Evolutionary conservation across 108 stramenopile species (phyloP), one percentile per base, ranked within the genome.

Genomic region (Licmophora abbreviata): DNA sequence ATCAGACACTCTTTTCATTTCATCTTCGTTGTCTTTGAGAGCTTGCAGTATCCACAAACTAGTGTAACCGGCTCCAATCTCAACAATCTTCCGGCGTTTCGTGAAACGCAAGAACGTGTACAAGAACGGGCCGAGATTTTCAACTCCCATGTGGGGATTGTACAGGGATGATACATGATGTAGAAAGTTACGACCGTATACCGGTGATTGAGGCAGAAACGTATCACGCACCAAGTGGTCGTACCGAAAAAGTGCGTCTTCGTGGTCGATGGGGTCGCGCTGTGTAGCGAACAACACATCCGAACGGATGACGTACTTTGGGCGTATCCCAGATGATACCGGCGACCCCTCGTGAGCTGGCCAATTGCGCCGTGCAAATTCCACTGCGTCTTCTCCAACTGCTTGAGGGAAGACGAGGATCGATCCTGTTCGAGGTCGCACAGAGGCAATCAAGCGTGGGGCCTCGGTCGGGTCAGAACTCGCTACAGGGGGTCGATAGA

Each of bases 221-320:
- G 79, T 61, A 14, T 76, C 38, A 5, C 81, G 64, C 2, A 89
- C 88, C 5, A 46, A 38, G 31, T 66, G 51, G 42, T 83, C 88
- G 52, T 82, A 57, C 24, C 54, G 68, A 66, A 74, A 83, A 5
- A 82, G 29, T 4, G 20, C 50, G 11, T 48, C 26, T 21, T 70
- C 53, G 20, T 20, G 32, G 12, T 15, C 14, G 4, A 3, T 4
- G 1, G 45, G 45, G 12, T 58, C 55, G 11, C 47, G 37, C 10
- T 64, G 61, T 29, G 71, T 71, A 17, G 59, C 66, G 48, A 86
- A 85, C 40, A 92, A 49, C 1, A 78, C 62, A 59, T 92, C 91
- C n/a, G 83, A 84, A 36, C 91, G 77, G 63, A 92, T 84, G 4
- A 92, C 84, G 59, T 88, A 92, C 50, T 92, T 92, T 4, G 86